Evolutionary conservation across 305 asterid genomes (phyloP), one percentile per base, ranked within the genome.

Genomic region (Rubia occidens): DNA sequence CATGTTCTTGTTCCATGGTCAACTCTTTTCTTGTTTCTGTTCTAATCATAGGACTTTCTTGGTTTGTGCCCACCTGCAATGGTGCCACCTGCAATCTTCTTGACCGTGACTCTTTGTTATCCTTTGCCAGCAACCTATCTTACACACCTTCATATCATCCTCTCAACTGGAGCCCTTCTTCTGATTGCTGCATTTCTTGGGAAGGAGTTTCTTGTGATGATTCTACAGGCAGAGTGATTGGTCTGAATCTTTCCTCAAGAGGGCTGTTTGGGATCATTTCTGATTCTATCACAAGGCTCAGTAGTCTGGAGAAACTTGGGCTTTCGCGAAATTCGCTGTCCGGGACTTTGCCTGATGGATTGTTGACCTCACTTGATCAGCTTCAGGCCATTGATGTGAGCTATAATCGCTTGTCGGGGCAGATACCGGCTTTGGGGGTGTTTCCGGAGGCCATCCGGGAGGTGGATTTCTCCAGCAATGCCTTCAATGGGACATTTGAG

Each of bases 151-250:
- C 81, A 2, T 79, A 83, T 29, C 79, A 83, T 45, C 89, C 92
- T 5, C 75, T 92, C 74, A 76, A 81, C 54, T 92, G 98, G 98
- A 77, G 76, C 4, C 45, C 68, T 53, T 69, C 86, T 2, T 18
- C n/a, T 42, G 95, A 92, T 71, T 92, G 98, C 81, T 92, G 98
- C 78, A 61, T 15, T 49, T 87, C 17, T 45, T 88, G 98, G 98
- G 96, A 92, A 66, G 98, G 96, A 6, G 63, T 92, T 3, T 67
- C 55, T 6, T 92, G 98, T 75, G 95, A 92, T 58, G 75, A 10
- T 53, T 53, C 59, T 14, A 68, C 40, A 8, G 93, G 81, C 17
- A 73, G 88, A 39, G 96, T 92, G 3, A 78, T 56, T 66, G 42
- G 64, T 26, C 81, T 92, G 10, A 79, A 66, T 81, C 86, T 92